Evolutionary conservation across 306 rosid genomes (phyloP).

Genomic region (Casuarina equisetifolia): DNA sequence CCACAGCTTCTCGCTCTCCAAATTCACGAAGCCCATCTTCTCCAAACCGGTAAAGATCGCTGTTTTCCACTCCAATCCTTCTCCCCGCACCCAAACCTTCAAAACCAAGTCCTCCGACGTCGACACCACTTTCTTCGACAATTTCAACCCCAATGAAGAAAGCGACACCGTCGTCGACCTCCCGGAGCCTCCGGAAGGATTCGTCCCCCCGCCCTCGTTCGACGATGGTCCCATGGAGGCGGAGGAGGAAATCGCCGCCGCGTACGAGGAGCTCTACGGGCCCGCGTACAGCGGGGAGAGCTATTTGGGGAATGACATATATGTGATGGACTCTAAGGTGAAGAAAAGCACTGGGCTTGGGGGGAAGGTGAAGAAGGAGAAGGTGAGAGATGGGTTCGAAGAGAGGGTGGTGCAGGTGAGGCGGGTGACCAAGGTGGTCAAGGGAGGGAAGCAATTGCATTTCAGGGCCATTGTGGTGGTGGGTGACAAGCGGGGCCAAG

Average conservation of each 20-base stretch:
- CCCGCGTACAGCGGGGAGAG: slow-evolving; percentile 73
- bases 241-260: slow-evolving; percentile 77
- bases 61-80: slow-evolving; percentile 17
- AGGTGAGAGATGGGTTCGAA: slow-evolving; percentile 76
- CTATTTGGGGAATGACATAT: slow-evolving; percentile 65
- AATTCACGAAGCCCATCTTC: slow-evolving; percentile 30
- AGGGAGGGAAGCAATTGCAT: slow-evolving; percentile 88
- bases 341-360: slow-evolving; percentile 56
- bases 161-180: slow-evolving; percentile 52
- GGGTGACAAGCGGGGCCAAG: slow-evolving; percentile 87
- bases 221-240: slow-evolving; percentile 69
- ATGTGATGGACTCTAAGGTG: slow-evolving; percentile 69
- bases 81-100: slow-evolving; percentile 21
- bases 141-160: slow-evolving; percentile 36
- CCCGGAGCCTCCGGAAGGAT: slow-evolving; percentile 77
- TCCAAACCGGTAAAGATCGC: slow-evolving; percentile 19
- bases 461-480: slow-evolving; percentile 84
- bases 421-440: slow-evolving; percentile 93
- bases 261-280: slow-evolving; percentile 82
- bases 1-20: slow-evolving; percentile 43
- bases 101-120: slow-evolving; percentile 48
- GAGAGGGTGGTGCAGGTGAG: slow-evolving; percentile 92
- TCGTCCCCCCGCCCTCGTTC: slow-evolving; percentile 58
- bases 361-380: slow-evolving; percentile 62
- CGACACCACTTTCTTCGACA: slow-evolving; percentile 74